Evolutionary conservation across 805 yeast genomes (phyloP).

Genomic region (Starmerella bacillaris): DNA sequence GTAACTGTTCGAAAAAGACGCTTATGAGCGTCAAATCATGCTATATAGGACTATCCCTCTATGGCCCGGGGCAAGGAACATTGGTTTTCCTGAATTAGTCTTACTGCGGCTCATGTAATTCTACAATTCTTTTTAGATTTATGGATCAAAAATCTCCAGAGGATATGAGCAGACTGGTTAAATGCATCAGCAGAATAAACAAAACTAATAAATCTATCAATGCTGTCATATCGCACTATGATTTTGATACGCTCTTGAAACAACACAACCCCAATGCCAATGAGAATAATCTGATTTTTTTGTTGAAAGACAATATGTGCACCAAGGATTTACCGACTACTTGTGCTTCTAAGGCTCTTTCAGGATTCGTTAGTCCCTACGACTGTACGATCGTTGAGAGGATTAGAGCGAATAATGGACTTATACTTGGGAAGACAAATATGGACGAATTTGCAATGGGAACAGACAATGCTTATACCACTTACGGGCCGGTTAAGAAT

Average conservation of each 20-base stretch:
- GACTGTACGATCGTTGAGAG: conserved; percentile 54
- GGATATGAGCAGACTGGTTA: conserved; percentile 7
- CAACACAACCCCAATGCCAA: conserved; percentile 3
- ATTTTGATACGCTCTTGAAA: conserved; percentile 7
- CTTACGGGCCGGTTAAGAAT: conserved; percentile 22
- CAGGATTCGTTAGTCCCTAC: conserved; percentile 51
- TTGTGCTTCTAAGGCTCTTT: conserved; percentile 53
- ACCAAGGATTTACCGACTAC: conserved; percentile 54
- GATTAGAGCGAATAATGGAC: conserved; percentile 33
- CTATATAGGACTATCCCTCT: too few species aligned
- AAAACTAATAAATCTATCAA: conserved; percentile 17
- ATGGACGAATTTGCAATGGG: conserved; percentile 99
- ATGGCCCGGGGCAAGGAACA: too few species aligned
- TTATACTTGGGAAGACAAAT: conserved; percentile 59
- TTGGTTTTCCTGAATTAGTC: too few species aligned
- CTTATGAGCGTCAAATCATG: too few species aligned
- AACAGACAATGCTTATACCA: conserved; percentile 23
- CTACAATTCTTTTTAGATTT: neutral
- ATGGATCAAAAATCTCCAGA: neutral
- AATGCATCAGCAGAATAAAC: conserved; percentile 16
- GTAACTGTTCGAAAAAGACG: too few species aligned
- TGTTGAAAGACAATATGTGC: conserved; percentile 67
- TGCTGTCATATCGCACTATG: conserved; percentile 19
- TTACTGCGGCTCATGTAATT: too few species aligned
- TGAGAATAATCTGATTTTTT: conserved; percentile 22